Evolutionary conservation across 176 grass and related monocot species (phyloP).

Genomic region (Eragrostis curvula): DNA sequence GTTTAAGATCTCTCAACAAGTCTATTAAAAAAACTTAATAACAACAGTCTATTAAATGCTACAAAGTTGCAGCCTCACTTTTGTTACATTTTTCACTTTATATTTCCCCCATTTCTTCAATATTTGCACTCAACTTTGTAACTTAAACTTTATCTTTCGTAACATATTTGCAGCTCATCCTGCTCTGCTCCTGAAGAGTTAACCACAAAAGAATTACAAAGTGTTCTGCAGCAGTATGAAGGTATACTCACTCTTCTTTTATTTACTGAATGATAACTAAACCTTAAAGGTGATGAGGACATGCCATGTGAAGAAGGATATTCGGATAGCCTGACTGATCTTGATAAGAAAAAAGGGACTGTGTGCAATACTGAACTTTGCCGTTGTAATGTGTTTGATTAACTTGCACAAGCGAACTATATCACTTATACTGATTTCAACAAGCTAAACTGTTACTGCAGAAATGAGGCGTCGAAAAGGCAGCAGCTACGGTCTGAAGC

Average conservation of each 20-base stretch:
- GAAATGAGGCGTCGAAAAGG: slow-evolving; percentile 72
- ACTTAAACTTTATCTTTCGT: slow-evolving; percentile 23
- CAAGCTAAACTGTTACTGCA: slow-evolving; percentile 27
- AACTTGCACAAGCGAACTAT: not conserved
- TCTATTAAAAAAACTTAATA: not conserved
- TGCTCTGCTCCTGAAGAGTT: slow-evolving; percentile 83
- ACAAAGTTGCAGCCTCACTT: not conserved
- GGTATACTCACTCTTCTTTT: slow-evolving; percentile 49
- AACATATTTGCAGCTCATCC: slow-evolving; percentile 64
- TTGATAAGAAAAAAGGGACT: not conserved
- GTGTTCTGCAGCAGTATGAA: slow-evolving; percentile 88
- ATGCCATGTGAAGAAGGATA: slow-evolving; percentile 5
- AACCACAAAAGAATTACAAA: slow-evolving; percentile 85
- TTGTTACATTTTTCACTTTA: not conserved
- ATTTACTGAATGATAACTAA: not conserved
- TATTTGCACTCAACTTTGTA: slow-evolving; percentile 23
- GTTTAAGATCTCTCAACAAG: slow-evolving; percentile 9
- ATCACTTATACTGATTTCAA: not conserved
- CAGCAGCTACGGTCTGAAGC: slow-evolving; percentile 62
- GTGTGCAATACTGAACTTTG: not conserved
- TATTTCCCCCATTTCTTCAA: slow-evolving; percentile 6
- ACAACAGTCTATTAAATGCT: not conserved
- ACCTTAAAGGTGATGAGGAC: not conserved
- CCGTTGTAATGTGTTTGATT: not conserved
- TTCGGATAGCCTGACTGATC: not conserved